Base-by-base conservation (phyloP, 768 basidiomycete genomes). In the Pleurotus tuber-regium region DNA sequence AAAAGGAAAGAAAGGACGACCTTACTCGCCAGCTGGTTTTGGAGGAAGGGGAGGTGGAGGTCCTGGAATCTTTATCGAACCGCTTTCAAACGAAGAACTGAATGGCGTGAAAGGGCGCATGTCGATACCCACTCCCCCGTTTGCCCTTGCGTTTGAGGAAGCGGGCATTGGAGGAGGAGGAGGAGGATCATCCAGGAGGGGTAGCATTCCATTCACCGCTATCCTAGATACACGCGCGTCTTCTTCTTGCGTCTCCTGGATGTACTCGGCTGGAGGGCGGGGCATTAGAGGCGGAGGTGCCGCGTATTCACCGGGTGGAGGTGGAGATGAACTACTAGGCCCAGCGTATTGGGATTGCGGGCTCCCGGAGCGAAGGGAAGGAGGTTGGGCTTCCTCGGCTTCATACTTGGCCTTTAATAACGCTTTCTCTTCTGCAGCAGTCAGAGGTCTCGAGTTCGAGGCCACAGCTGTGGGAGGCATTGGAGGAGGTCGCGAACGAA, bases 361-460 rank as follows among this genome's bases (percentile, higher is more conserved):
- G 55, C 52, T 30, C 28, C 36, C 23, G 42, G 48, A 23, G 54
- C 38, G 48, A 50, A 53, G 47, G 57, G 56, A 30, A 57, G 54
- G 50, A 42, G 59, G 49, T 48, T 43, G 24, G 50, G 62, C 56
- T 28, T 86, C 79, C 57, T 83, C 79, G 1, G 75, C 77, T 23
- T 80, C 87, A 56, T 80, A 89, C 63, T 75, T 78, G 4, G 86
- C 84, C 30, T 70, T 73, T 9, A 92, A 64, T 51, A 80, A 64
- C 18, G 86, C 87, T 70, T 92, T 92, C 67, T 92, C 90, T 59
- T 92, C 89, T 0, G 81, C 83, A 2, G 90, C 89, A 1, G 84
- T 84, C 46, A 90, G 66, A 1, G 75, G 51, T 29, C 65, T 58
- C 11, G 50, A 54, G 51, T 39, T 59, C 55, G 14, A 59, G 49